Evolutionary conservation across 1,284 basidiomycete species (phyloP), one percentile per base, ranked within the genome.

Genomic region (Ustilago loliicola): DNA sequence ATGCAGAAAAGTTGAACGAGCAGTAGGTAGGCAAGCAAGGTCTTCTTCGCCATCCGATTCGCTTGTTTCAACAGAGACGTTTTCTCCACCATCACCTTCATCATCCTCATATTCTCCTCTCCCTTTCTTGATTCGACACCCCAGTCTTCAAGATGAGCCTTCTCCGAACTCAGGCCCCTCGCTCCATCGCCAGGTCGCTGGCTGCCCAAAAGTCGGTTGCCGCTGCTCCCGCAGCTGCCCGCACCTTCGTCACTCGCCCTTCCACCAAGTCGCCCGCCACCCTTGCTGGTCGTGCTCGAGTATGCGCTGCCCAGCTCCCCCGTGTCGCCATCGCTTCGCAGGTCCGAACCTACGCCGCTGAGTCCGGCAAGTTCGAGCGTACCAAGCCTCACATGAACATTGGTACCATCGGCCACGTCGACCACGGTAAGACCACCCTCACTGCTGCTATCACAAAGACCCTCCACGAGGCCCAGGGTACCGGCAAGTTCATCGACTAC

Each of bases 401-500:
- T 61, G 87, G 87, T 58, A 87, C 87, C 70, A 87, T 88, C 72
- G 87, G 87, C 45, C 87, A 87, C 79, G 87, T 87, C 78, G 83
- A 88, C 81, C 87, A 88, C 80, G 88, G 88, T 63, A 88, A 90
- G 90, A 99, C 97, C 15, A 99, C 97, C 1, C 89, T 99, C 80
- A 99, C 97, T 11, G 97, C 97, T 59, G 96, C 97, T 73, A 99
- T 99, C 87, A 99, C 97, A 85, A 99, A 95, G 88, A 93, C 96
- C 73, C 91, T 99, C 65, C 89, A 96, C 45, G 90, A 92, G 79
- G 61, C 72, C 21, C 92, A 93, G 80, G 93, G 92, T 62, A 88
- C 87, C 63, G 96, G 95, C 79, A 95, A 93, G 87, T 99, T 99
- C 88, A 93, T 97, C 80, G 96, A 96, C 90, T 99, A 99, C 89